Conservation (phyloP, 1,284 basidiomycete genomes). For the Gymnopus androsaceus region DNA sequence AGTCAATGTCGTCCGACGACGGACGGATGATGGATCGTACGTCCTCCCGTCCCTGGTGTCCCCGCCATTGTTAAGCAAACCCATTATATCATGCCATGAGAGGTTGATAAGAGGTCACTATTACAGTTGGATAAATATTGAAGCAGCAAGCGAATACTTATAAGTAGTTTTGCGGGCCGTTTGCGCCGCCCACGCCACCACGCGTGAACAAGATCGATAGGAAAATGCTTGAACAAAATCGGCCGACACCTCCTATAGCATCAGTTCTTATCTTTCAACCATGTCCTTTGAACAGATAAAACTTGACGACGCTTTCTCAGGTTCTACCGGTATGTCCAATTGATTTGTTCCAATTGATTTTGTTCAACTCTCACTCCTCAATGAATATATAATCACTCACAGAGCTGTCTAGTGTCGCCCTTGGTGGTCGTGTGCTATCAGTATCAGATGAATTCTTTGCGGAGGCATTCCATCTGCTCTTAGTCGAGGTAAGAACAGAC, state of each 20-base stretch:
- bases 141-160: no score
- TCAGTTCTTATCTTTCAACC: constrained; percentile 9
- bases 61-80: no score
- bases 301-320: constrained; percentile 52
- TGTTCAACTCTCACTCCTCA: not conserved
- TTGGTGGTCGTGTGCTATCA: constrained; percentile 77
- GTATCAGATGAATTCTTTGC: constrained; percentile 98
- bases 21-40: no score
- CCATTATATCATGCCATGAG: no score
- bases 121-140: no score
- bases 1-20: no score
- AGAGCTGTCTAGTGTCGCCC: constrained; percentile 89
- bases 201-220: constrained; percentile 1
- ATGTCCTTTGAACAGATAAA: constrained; percentile 49
- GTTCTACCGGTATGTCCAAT: constrained; percentile 57
- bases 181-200: not conserved
- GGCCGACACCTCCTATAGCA: not conserved
- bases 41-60: no score
- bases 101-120: no score
- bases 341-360: not conserved
- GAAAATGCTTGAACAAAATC: not conserved
- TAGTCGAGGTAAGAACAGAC: constrained; percentile 67
- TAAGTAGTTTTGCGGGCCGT: no score
- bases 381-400: not conserved
- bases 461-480: constrained; percentile 80